Evolutionary conservation across 148 eudicot genomes (phyloP).

Genomic region (Camellia japonica): DNA sequence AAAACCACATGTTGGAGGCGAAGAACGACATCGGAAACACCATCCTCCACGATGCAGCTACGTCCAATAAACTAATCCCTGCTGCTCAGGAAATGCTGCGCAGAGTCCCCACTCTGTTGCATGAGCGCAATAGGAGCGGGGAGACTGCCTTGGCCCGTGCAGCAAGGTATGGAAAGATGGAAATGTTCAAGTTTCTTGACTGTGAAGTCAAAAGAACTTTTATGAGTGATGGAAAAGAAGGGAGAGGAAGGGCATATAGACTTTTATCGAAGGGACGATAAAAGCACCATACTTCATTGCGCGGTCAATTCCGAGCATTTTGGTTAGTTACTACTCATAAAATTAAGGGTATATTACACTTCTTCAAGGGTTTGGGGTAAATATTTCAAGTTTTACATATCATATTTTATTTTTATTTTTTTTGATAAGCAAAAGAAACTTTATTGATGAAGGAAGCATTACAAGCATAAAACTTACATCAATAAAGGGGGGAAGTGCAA

Average conservation of each 20-base stretch:
- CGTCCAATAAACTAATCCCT: background rate
- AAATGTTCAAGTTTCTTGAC: conserved; percentile 3
- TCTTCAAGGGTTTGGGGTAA: no score
- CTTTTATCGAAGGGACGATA: background rate
- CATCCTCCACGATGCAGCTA: conserved; percentile 18
- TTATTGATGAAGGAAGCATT: no score
- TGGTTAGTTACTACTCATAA: background rate
- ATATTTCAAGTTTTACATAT: no score
- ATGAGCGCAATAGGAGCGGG: background rate
- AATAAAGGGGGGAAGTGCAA: no score
- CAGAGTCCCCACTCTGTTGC: background rate
- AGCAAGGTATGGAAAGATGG: background rate
- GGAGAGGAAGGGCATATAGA: background rate
- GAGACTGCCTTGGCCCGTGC: conserved; percentile 13
- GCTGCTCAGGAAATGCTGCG: conserved; percentile 15
- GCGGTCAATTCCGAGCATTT: background rate
- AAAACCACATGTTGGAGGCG: background rate
- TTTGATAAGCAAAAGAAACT: no score
- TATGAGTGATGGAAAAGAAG: background rate
- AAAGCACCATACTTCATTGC: conserved; percentile 10
- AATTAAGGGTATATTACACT: no score
- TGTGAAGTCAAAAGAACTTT: background rate
- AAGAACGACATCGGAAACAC: conserved; percentile 10
- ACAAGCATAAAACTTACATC: no score
- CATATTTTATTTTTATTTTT: no score